phyloP scores from a whole-genome alignment of 73 alveolate genomes.

The Breviolum minutum region DNA sequence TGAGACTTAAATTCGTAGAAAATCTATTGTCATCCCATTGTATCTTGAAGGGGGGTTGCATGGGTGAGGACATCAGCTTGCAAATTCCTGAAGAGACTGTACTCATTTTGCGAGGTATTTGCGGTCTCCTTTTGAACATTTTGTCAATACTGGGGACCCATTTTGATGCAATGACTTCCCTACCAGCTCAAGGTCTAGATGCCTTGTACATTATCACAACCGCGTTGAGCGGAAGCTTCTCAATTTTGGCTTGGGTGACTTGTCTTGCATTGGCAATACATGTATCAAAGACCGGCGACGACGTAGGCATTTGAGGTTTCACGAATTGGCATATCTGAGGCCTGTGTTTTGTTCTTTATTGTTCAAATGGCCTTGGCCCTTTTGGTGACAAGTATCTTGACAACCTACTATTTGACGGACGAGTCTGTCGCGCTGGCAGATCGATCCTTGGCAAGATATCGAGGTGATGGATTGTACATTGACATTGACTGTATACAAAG shows the following conservation, averaged over 20 bases:
- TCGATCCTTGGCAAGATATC: not conserved
- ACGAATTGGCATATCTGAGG: not conserved
- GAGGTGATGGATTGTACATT: not conserved
- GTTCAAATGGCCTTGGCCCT: slow-evolving; percentile 80
- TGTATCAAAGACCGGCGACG: no score
- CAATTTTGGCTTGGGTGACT: slow-evolving; percentile 72
- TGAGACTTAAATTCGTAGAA: not conserved
- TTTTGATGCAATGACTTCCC: not conserved
- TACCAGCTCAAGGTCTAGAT: slow-evolving; percentile 34
- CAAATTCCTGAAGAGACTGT: no score
- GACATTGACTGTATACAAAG: not conserved
- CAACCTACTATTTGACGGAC: slow-evolving; percentile 30
- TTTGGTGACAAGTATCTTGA: slow-evolving; percentile 8
- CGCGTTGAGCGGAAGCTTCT: slow-evolving; percentile 72
- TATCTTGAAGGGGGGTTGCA: not conserved
- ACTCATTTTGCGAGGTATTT: no score
- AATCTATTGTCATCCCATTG: not conserved
- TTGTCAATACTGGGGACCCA: no score
- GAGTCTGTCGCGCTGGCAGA: slow-evolving; percentile 11
- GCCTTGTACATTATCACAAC: slow-evolving; percentile 80
- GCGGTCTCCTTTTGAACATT: no score
- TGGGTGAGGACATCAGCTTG: not conserved
- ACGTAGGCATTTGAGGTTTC: no score
- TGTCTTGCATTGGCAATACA: not conserved
- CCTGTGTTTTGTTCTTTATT: slow-evolving; percentile 69